Evolutionary conservation across 2,329 filamentous ascomycete species (phyloP), one percentile per base, ranked within the genome.

Genomic region (Cercospora berteroae): DNA sequence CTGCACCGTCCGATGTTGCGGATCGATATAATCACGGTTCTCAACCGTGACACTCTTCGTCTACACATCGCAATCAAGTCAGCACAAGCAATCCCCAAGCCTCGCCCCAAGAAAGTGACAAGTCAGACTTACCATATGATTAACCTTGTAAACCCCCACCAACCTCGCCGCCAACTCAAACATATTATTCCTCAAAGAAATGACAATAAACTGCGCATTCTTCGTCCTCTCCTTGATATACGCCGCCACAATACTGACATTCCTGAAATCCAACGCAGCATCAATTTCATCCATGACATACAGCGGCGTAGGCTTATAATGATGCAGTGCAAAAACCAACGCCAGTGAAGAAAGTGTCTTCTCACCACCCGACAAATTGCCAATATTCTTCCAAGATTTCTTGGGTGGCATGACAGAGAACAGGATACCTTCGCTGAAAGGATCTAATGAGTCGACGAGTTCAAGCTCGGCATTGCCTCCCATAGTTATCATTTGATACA

Each of bases 401-500:
- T 99, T 99, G 12, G 95, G 95, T 60, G 95, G 96, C 95, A 99
- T 99, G 72, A 99, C 96, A 65, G 90, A 94, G 83, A 99, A 99
- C 58, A 97, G 79, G 70, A 99, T 98, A 27, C 95, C 95, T 80
- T 99, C 95, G 6, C 91, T 93, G 83, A 99, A 99, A 0, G 95
- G 95, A 78, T 99, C 96, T 2, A 99, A 84, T 18, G 90, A 94
- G 82, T 99, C 95, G 48, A 99, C 95, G 25, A 99, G 88, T 80
- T 99, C 96, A 12, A 99, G 87, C 81, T 99, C 95, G 0, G 95
- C 95, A 75, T 99, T 99, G 65, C 95, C 95, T 69, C 95, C 95
- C 93, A 99, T 98, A 23, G 95, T 99, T 79, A 99, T 99, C 94
- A 99, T 97, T 79, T 99, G 95, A 82, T 99, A 99, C 95, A 99